Evolutionary conservation across 768 basidiomycete species (phyloP).

Genomic region (Termitomyces titanicus): DNA sequence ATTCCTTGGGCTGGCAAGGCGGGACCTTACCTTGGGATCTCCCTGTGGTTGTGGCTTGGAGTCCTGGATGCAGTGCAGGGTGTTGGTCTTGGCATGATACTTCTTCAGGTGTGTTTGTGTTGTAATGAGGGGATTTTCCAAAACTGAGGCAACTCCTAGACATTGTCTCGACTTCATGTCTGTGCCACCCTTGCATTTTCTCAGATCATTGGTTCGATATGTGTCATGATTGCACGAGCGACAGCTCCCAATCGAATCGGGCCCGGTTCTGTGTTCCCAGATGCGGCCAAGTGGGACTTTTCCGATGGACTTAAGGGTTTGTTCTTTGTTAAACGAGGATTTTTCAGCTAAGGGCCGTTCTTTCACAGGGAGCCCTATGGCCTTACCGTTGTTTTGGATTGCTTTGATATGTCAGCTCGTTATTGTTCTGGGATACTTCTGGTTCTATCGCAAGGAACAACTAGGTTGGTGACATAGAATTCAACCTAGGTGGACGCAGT

Average conservation of each 20-base stretch:
- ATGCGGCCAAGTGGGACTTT: slow-evolving; percentile 90
- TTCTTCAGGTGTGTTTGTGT: slow-evolving; percentile 57
- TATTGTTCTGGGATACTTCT: slow-evolving; percentile 90
- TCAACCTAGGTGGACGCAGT: background rate
- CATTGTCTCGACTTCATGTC: slow-evolving; percentile 89
- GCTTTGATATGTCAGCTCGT: slow-evolving; percentile 75
- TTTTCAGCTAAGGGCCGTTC: background rate
- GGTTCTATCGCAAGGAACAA: slow-evolving; percentile 97
- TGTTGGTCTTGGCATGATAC: slow-evolving; percentile 89
- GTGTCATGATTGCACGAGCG: slow-evolving; percentile 91
- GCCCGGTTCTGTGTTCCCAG: slow-evolving; percentile 87
- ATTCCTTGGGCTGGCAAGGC: slow-evolving; percentile 87
- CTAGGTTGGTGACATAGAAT: slow-evolving; percentile 52
- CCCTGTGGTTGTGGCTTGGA: slow-evolving; percentile 93
- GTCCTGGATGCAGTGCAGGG: slow-evolving; percentile 93
- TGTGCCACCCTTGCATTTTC: slow-evolving; percentile 90
- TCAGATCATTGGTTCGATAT: slow-evolving; percentile 84
- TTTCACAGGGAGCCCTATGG: slow-evolving; percentile 70
- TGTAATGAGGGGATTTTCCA: slow-evolving; percentile 17
- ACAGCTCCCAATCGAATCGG: slow-evolving; percentile 90
- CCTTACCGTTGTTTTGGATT: slow-evolving; percentile 84
- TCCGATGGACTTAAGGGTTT: slow-evolving; percentile 58
- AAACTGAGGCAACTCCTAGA: slow-evolving; percentile 38
- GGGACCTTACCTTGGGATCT: slow-evolving; percentile 87
- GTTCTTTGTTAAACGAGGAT: slow-evolving; percentile 4